Evolutionary conservation across 202 grass and related monocot genomes (phyloP).

Genomic region (Carex arenaria): DNA sequence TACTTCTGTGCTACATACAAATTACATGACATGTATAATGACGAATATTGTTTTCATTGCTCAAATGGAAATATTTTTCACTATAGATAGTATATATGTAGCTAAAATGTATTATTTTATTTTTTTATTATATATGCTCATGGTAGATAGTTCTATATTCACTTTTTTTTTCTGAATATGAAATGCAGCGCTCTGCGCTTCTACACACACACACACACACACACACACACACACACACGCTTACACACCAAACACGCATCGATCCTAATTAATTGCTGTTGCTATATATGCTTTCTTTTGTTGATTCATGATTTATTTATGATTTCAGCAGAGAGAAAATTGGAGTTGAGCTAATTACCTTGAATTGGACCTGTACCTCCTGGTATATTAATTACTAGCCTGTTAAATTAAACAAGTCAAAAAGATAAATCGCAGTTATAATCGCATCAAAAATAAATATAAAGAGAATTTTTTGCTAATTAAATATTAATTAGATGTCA

Average conservation of each 20-base stretch:
- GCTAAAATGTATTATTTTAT: neutral
- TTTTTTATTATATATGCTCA: no score
- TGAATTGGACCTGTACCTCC: constrained; percentile 50
- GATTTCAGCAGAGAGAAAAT: neutral
- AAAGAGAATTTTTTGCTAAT: neutral
- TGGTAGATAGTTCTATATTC: no score
- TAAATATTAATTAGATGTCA: no score
- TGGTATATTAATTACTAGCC: constrained; percentile 68
- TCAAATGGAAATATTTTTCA: neutral
- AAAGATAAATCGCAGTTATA: neutral
- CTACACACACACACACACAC: no score
- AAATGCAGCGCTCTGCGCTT: no score
- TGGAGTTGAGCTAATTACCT: constrained; percentile 27
- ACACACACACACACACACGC: no score
- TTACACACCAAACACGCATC: no score
- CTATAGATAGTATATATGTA: neutral
- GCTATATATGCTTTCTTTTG: no score
- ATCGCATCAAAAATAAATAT: neutral
- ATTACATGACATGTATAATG: neutral
- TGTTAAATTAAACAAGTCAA: constrained; percentile 6
- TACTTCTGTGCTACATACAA: neutral
- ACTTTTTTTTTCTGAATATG: no score
- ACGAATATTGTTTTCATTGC: neutral
- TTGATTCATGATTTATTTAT: neutral
- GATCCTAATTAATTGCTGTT: no score